These are phyloP conservation scores for Fusarium sp. DNA, from an alignment of 2,329 filamentous ascomycete genomes.

Conservation along the genomic window DNA sequence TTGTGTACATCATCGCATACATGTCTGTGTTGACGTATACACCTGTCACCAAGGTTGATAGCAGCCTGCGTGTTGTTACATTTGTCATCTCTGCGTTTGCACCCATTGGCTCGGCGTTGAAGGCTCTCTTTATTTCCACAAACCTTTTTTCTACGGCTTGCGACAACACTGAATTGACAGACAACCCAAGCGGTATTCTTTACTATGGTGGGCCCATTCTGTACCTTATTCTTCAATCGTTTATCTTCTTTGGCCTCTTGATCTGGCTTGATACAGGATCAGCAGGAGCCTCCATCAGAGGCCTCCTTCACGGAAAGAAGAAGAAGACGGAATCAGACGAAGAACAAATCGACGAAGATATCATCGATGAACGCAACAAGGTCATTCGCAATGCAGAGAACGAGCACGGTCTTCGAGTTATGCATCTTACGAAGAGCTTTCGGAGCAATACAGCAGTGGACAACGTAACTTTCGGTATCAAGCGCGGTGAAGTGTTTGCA, in stretches of 20 bases:
- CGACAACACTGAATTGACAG: conserved; percentile 69
- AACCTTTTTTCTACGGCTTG: conserved; percentile 89
- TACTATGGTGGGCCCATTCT: conserved; percentile 87
- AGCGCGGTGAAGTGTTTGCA: conserved; percentile 85
- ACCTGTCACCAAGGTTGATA: conserved; percentile 76
- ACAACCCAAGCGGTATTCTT: conserved; percentile 76
- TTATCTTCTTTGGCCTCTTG: conserved; percentile 77
- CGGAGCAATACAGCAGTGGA: conserved; percentile 83
- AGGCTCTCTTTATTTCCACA: conserved; percentile 79
- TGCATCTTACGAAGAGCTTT: conserved; percentile 85
- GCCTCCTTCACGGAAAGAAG: conserved; percentile 54
- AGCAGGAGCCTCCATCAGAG: conserved; percentile 64
- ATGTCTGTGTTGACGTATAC: conserved; percentile 80
- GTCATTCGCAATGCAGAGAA: conserved; percentile 59
- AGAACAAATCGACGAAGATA: conserved; percentile 66
- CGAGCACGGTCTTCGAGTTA: conserved; percentile 78
- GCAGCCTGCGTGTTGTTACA: conserved; percentile 75
- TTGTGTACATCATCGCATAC: conserved; percentile 79
- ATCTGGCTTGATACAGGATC: conserved; percentile 86
- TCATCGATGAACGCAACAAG: conserved; percentile 72
- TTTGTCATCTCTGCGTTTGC: conserved; percentile 80
- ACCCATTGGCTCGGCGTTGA: conserved; percentile 80
- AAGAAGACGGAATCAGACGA: conserved; percentile 48
- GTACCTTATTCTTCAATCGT: conserved; percentile 80
- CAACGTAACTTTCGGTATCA: conserved; percentile 86